phyloP scores from a whole-genome alignment of 192 early-diverging fungal species.

The Coemansia sp. region DNA sequence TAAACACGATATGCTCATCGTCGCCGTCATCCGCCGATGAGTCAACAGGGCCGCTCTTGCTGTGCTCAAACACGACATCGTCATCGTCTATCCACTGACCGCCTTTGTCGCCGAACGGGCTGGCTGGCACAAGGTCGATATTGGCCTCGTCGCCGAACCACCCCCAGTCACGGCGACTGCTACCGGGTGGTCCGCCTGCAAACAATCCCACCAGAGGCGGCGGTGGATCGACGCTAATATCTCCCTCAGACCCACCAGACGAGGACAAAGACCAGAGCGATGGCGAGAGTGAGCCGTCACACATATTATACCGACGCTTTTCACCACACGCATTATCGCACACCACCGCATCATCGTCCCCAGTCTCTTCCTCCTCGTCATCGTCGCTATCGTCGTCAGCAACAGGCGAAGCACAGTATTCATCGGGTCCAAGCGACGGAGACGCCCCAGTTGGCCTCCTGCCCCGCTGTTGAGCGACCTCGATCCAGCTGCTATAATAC shows the following conservation, averaged over 20 bases:
- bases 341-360: not conserved
- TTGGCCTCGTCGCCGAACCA: slow-evolving; percentile 31
- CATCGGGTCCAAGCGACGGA: not conserved
- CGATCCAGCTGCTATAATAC: slow-evolving; percentile 93
- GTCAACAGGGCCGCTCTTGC: not conserved
- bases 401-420: slow-evolving; percentile 13
- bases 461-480: slow-evolving; percentile 59
- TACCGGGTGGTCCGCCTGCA: not conserved
- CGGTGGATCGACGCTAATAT: not conserved
- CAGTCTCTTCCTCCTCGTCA: not conserved
- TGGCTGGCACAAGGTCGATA: slow-evolving; percentile 2
- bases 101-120: slow-evolving; percentile 19
- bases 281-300: not conserved
- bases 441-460: slow-evolving; percentile 6
- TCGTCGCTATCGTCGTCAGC: not conserved
- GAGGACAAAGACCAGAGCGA: not conserved
- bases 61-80: slow-evolving; percentile 37
- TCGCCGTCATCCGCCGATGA: not conserved
- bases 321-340: not conserved
- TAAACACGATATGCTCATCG: slow-evolving; percentile 6
- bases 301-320: not conserved
- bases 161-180: not conserved
- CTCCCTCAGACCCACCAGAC: not conserved
- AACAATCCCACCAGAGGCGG: not conserved
- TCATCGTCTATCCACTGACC: slow-evolving; percentile 18